Evolutionary conservation across 2,329 filamentous ascomycete genomes (phyloP).

Genomic region (Fusarium napiforme): DNA sequence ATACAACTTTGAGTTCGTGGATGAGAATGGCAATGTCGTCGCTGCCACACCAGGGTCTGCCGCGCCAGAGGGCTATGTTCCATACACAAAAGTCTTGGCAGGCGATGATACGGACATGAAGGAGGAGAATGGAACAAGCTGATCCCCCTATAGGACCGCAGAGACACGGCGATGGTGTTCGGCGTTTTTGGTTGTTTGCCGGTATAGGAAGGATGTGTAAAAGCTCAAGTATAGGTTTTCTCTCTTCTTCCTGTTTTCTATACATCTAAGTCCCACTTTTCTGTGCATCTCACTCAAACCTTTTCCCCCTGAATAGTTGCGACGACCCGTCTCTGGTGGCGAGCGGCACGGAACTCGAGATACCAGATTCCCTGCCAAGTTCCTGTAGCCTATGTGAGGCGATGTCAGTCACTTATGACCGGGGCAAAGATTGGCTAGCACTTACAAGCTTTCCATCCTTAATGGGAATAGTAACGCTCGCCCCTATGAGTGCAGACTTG

Average conservation of each 20-base stretch:
- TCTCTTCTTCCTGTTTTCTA: conserved; percentile 14
- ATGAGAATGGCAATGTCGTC: conserved; percentile 89
- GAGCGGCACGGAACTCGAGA: conserved; percentile 83
- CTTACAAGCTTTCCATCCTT: conserved; percentile 80
- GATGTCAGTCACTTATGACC: conserved; percentile 5
- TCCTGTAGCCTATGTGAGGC: conserved; percentile 61
- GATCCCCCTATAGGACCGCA: conserved; percentile 35
- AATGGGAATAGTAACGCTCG: conserved; percentile 91
- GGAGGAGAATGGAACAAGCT: conserved; percentile 55
- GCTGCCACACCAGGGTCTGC: conserved; percentile 82
- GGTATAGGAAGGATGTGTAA: conserved; percentile 23
- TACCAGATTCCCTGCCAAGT: conserved; percentile 95
- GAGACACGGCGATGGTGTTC: conserved; percentile 52
- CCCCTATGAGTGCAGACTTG: conserved; percentile 89
- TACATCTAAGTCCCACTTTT: conserved; percentile 3
- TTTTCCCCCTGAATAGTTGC: conserved; percentile 95
- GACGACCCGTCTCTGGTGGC: conserved; percentile 83
- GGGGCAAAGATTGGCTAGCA: conserved; percentile 12
- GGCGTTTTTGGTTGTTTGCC: conserved; percentile 43
- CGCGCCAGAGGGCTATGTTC: conserved; percentile 66
- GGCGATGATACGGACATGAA: conserved; percentile 72
- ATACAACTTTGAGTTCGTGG: conserved; percentile 98
- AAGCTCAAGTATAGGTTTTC: conserved; percentile 30
- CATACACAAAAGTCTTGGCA: conserved; percentile 73
- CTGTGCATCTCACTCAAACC: conserved; percentile 41